A percentile compares a stretch with the other conserved stretches of the same genome.
Conservation (phyloP, 148 eudicot species). For the Arctostaphylos glauca region DNA sequence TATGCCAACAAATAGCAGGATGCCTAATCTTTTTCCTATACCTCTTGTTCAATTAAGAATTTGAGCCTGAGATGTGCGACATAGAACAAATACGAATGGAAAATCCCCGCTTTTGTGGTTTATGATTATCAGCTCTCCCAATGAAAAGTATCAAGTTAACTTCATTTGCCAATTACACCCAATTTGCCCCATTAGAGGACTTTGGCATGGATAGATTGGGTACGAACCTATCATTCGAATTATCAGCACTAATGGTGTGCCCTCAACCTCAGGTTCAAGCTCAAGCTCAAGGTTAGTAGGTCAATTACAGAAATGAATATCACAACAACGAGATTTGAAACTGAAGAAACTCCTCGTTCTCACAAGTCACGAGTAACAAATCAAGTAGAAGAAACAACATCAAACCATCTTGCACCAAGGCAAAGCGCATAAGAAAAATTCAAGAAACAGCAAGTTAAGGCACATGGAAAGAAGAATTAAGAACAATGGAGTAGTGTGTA, state of each 20-base stretch:
- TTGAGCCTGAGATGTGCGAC: neutral
- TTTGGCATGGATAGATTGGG: neutral
- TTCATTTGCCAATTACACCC: neutral
- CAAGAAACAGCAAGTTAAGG: neutral
- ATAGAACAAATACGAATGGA: neutral
- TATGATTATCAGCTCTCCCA: neutral
- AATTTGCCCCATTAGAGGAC: neutral
- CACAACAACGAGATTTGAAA: constrained; percentile 3
- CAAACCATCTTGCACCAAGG: constrained; percentile 11
- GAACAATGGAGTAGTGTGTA: constrained; percentile 33
- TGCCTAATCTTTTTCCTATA: neutral
- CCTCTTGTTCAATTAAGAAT: neutral
- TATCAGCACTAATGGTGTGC: neutral
- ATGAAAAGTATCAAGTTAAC: neutral
- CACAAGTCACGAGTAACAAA: neutral
- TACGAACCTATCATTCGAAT: too few species aligned
- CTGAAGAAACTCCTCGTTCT: neutral
- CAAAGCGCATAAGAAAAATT: neutral
- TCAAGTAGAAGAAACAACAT: neutral
- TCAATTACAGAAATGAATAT: neutral
- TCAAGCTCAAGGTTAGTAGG: neutral
- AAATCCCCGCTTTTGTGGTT: neutral
- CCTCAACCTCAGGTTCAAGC: neutral
- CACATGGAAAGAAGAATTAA: constrained; percentile 1
- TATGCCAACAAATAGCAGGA: neutral